Base-by-base conservation (phyloP, 106 monocot genomes). In the Cymbidium sinense region DNA sequence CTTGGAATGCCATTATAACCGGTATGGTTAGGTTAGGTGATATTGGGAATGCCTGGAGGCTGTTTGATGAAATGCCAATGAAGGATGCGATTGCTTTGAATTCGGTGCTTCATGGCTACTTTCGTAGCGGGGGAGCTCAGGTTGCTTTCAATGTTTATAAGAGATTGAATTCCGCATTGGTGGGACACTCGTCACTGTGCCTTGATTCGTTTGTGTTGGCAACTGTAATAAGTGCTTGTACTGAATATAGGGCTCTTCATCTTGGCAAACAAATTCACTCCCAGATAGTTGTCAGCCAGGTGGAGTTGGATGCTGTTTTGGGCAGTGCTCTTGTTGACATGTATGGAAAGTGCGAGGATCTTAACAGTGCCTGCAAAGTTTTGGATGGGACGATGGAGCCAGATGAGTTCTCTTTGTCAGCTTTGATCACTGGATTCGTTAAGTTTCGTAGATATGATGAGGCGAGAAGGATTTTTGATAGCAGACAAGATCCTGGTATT, bases 311-410 rank as follows among this genome's bases (percentile, higher is more conserved):
- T 77, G 81, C 88, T 2, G 86, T 88, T 25, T 55, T 91, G 69
- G 74, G 81, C 10, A 89, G 89, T 35, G 43, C 91, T 15, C 81
- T 95, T 31, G 84, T 91, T 33, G 81, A 95, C 73, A 89, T 95
- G 95, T 95, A 95, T 76, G 80, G 83, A 19, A 95, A 95, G 61
- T 91, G 86, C 37, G 86, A 81, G 76, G 89, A 89, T 77, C 75
- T 95, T 39, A 86, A 86, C 34, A 78, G 50, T 71, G 91, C 89
- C 1, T 44, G 47, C 20, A 15, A 30, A 15, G 80, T 82, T 28
- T 35, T 88, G 70, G 69, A 82, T 18, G 64, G 43, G 15, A 80
- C 85, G 83, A 33, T 50, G 0, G 76, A 86, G n/a, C 51, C 79
- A 12, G 88, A 95, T 61, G 91, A 91, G 27, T 91, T 88, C 73